Evolutionary conservation across 75 land plant species (phyloP).

Genomic region (Larix kaempferi): DNA sequence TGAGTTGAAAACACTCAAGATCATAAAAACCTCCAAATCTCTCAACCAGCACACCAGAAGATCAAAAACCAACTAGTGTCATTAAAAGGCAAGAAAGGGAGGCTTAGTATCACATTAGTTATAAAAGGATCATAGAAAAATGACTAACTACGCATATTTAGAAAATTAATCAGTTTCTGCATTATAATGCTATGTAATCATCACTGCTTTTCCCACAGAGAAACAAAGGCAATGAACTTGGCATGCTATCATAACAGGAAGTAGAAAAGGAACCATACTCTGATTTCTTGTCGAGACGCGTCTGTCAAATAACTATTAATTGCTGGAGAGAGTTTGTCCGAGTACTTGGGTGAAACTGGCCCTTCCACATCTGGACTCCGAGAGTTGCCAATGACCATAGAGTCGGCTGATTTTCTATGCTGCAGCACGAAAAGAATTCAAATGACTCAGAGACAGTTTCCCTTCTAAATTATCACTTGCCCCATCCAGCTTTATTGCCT

Average conservation of each 20-base stretch:
- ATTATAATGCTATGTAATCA: neutral
- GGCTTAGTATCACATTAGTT: neutral
- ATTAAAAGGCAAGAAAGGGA: neutral
- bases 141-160: neutral
- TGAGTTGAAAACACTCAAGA: neutral
- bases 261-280: constrained; percentile 34
- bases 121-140: neutral
- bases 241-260: neutral
- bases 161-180: neutral
- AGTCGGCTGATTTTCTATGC: constrained; percentile 79
- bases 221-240: neutral
- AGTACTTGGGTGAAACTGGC: constrained; percentile 74
- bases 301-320: constrained; percentile 80
- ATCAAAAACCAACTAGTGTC: neutral
- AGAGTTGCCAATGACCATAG: constrained; percentile 60
- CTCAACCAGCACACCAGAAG: neutral
- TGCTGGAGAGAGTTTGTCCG: constrained; percentile 95
- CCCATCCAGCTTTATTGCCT: neutral
- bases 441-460: neutral
- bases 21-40: neutral
- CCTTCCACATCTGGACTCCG: constrained; percentile 72
- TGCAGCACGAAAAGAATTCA: constrained; percentile 29
- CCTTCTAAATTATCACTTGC: neutral
- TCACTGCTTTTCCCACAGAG: neutral
- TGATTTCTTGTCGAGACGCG: constrained; percentile 88